Evolutionary conservation across 192 early-diverging fungal genomes (phyloP), one percentile per base, ranked within the genome.

Genomic region (Phycomyces nitens): DNA sequence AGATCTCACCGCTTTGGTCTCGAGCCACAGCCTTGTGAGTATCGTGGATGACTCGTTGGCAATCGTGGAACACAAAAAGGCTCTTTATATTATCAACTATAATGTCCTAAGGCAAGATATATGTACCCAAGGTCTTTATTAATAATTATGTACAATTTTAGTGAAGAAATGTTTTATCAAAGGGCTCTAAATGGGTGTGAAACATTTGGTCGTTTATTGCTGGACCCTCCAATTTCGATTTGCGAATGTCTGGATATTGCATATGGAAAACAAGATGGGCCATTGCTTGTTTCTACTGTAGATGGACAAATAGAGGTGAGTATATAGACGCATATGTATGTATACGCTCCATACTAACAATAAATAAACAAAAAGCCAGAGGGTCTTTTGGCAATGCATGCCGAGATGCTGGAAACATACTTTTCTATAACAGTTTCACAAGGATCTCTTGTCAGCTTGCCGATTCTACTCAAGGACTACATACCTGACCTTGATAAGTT

Each of bases 131-230:
- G n/a, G n/a, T n/a, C n/a, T n/a, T n/a, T n/a, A n/a, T n/a, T n/a
- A n/a, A n/a, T n/a, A n/a, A n/a, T n/a, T n/a, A n/a, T n/a, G n/a
- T n/a, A n/a, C n/a, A n/a, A n/a, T n/a, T n/a, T 3, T 14, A 62
- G 60, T 40, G 49, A 62, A 38, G 60, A 24, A 15, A 34, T 50
- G 27, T 62, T 62, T 62, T 62, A 62, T 51, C 60, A 62, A 52
- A 9, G 39, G 20, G 15, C 39, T 1, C 3, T 62, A 11, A 18
- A 38, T 5, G 9, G 14, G 11, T 52, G 29, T 3, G 60, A 49
- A 39, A 3, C 34, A 0, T 52, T 51, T 11, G 50, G 60, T 1
- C 39, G 14, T 8, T 12, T 62, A 1, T 20, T 24, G 5, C 60
- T 62, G n/a, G 26, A 41, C 7, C 23, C 58, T 27, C 58, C 58